Conservation (phyloP, 2,329 filamentous ascomycete genomes). For the Diaporthe amygdali region DNA sequence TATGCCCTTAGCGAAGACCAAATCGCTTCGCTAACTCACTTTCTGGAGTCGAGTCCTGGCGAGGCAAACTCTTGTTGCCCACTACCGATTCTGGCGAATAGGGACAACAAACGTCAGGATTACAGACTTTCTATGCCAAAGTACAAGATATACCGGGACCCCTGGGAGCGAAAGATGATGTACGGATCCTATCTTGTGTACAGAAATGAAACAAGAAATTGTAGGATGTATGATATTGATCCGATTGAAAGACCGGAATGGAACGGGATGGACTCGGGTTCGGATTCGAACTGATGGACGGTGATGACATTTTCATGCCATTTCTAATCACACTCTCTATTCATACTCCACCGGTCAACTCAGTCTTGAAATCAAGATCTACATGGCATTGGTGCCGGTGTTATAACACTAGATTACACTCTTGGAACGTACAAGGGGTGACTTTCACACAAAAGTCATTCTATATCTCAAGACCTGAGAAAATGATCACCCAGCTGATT, state of each 20-base stretch:
- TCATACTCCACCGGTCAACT: no score
- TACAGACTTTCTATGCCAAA: neutral
- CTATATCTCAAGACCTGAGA: no score
- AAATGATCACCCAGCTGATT: no score
- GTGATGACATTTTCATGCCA: no score
- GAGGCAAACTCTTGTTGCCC: neutral
- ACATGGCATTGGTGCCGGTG: no score
- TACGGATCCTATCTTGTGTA: neutral
- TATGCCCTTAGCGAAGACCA: neutral
- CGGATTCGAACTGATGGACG: no score
- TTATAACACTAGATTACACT: no score
- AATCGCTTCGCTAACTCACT: neutral
- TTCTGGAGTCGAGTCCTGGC: neutral
- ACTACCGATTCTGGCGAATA: neutral
- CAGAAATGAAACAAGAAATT: neutral
- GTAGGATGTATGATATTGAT: neutral
- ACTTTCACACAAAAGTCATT: no score
- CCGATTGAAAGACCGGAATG: neutral
- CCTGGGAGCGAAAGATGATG: neutral
- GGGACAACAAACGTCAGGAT: neutral
- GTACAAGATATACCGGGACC: neutral
- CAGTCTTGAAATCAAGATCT: no score
- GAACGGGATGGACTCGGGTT: neutral
- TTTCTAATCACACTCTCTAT: no score
- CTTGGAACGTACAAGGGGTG: no score